Evolutionary conservation across 495 filamentous ascomycete genomes (phyloP), one percentile per base, ranked within the genome.

Genomic region (Penicillium bovifimosum): DNA sequence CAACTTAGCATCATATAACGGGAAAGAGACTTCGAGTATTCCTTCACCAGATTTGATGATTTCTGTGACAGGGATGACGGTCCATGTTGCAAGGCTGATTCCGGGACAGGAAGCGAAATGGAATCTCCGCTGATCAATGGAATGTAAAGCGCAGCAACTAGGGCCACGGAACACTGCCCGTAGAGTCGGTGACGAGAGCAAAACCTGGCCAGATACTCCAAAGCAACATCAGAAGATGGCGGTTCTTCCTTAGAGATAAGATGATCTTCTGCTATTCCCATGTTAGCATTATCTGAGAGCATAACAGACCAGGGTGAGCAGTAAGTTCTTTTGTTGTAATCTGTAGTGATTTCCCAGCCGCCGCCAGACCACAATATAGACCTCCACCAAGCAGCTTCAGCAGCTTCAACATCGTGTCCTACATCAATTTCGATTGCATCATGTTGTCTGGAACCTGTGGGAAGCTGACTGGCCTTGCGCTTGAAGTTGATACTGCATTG

Each of bases 1-100:
- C 40, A 57, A 54, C 61, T 66, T 18, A 66, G 16, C 5, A 52
- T 64, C 59, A 69, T 64, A 32, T 69, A 66, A 13, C 53, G 32
- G 5, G 57, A 35, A 40, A 66, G 55, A 5, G 61, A 27, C 33
- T 57, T 41, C 7, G 29, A 6, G 27, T 59, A 56, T 5, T 58
- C 47, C 0, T 42, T 52, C 9, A 62, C 28, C 24, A 65, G 46
- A 42, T 52, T 47, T 38, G 49, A 39, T 24, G 38, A 40, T 40
- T 24, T 24, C 10, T 24, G 17, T 10, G 28, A 56, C 53, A 38
- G 55, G 50, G 27, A 31, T 9, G 33, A 47, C 17, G 18, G 13
- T 43, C 42, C 26, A 40, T 36, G 36, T 16, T 13, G 29, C 8
- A 42, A 38, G 24, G 9, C 27, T 38, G 28, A 34, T 56, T 54